Evolutionary conservation across 306 rosid genomes (phyloP).

Genomic region (Casuarina equisetifolia): DNA sequence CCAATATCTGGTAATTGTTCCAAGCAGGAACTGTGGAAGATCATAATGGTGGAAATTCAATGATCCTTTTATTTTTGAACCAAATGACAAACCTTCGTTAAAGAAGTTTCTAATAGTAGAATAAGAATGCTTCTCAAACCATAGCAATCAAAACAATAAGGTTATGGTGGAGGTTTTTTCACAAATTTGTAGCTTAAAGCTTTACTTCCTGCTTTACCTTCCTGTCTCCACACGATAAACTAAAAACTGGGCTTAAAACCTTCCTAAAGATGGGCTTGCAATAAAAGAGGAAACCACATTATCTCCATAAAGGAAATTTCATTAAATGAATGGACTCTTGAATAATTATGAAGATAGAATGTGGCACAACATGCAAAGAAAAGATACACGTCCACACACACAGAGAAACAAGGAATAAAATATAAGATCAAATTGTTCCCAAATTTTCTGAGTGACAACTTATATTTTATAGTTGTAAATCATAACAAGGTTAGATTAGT

Average conservation of each 20-base stretch:
- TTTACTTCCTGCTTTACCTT: neutral
- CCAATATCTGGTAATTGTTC: neutral
- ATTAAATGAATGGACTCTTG: neutral
- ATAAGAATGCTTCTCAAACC: conserved; percentile 5
- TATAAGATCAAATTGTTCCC: neutral
- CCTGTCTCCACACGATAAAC: neutral
- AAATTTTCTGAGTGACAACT: neutral
- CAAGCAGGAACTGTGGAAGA: neutral
- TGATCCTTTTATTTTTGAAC: neutral
- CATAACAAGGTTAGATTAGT: neutral
- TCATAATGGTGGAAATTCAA: neutral
- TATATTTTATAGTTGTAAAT: neutral
- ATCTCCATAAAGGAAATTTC: neutral
- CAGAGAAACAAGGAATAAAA: neutral
- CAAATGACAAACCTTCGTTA: neutral
- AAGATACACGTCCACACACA: neutral
- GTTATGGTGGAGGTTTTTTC: neutral
- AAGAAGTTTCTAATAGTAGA: neutral
- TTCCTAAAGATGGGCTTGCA: neutral
- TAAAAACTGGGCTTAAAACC: neutral
- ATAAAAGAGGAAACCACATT: neutral
- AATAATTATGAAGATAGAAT: neutral
- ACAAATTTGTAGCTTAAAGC: neutral
- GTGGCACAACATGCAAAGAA: neutral
- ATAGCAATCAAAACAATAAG: neutral